phyloP scores from a whole-genome alignment of 1,284 basidiomycete species.

The Pseudozyma tsukubaensis region DNA sequence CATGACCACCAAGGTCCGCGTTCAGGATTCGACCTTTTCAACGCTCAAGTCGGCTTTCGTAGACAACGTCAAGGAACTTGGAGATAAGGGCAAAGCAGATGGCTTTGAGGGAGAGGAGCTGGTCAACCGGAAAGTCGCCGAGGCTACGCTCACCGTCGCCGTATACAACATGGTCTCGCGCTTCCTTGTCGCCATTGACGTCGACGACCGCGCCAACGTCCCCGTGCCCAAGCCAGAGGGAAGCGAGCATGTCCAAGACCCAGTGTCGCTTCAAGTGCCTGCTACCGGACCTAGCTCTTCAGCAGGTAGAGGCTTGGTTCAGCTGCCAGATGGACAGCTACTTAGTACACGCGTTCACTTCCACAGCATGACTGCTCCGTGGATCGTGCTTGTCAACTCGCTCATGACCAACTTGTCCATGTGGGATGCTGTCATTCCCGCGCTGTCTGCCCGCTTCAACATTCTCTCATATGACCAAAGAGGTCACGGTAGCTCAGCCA shows the following conservation, averaged over 20 bases:
- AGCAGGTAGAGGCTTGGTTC: conserved; percentile 50
- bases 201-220: conserved; percentile 68
- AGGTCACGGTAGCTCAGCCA: conserved; percentile 68
- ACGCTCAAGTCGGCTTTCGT: conserved; percentile 48
- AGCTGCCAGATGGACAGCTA: conserved; percentile 50
- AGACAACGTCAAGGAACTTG: conserved; percentile 60
- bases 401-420: conserved; percentile 70
- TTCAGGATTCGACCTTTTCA: conserved; percentile 41
- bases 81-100: conserved; percentile 60
- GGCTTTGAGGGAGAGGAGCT: conserved; percentile 45
- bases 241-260: conserved; percentile 46
- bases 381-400: conserved; percentile 70
- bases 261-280: conserved; percentile 13
- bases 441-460: conserved; percentile 68
- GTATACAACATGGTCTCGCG: conserved; percentile 71
- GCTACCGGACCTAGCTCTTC: conserved; percentile 41
- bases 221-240: conserved; percentile 65
- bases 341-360: conserved; percentile 58
- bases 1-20: conserved; percentile 63
- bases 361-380: conserved; percentile 58
- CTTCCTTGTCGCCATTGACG: conserved; percentile 70
- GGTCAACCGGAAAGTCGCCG: conserved; percentile 65
- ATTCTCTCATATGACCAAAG: conserved; percentile 70
- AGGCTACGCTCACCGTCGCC: conserved; percentile 69
- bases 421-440: conserved; percentile 69